phyloP scores from a whole-genome alignment of 1,284 basidiomycete species.

The Violaceomyces palustris region DNA sequence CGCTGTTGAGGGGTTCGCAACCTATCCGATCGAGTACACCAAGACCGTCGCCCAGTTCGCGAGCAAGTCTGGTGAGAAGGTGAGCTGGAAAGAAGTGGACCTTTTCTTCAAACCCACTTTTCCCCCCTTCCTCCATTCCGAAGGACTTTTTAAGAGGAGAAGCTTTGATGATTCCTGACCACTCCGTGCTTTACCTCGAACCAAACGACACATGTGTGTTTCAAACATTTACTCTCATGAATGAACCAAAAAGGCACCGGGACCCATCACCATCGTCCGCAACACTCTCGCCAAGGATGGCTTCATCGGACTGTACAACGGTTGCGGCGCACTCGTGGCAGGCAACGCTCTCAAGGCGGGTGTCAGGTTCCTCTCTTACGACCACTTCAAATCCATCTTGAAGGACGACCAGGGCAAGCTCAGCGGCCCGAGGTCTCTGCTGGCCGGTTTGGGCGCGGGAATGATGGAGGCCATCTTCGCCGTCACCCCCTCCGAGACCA shows the following conservation, averaged over 20 bases:
- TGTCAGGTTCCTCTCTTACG: slow-evolving; percentile 90
- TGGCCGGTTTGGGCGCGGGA: slow-evolving; percentile 88
- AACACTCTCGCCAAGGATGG: slow-evolving; percentile 51
- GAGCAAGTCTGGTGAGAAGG: slow-evolving; percentile 37
- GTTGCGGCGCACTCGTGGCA: slow-evolving; percentile 44
- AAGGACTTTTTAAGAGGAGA: too few species aligned
- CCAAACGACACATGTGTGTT: too few species aligned
- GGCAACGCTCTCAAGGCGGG: slow-evolving; percentile 48
- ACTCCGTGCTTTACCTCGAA: too few species aligned
- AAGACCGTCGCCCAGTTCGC: slow-evolving; percentile 63
- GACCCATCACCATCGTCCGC: slow-evolving; percentile 51
- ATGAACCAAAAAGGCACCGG: too few species aligned
- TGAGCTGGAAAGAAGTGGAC: too few species aligned
- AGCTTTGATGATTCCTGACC: too few species aligned
- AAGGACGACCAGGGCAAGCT: slow-evolving; percentile 60
- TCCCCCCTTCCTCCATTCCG: too few species aligned
- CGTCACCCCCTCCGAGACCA: slow-evolving; percentile 94
- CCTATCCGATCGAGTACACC: slow-evolving; percentile 89
- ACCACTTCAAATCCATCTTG: slow-evolving; percentile 79
- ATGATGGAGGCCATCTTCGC: slow-evolving; percentile 90
- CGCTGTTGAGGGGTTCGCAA: slow-evolving; percentile 70
- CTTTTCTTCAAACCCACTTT: too few species aligned
- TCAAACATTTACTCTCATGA: too few species aligned
- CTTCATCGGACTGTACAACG: slow-evolving; percentile 51
- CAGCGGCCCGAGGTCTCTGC: slow-evolving; percentile 13